Evolutionary conservation across 495 filamentous ascomycete species (phyloP).

Genomic region (Talaromyces proteolyticus): DNA sequence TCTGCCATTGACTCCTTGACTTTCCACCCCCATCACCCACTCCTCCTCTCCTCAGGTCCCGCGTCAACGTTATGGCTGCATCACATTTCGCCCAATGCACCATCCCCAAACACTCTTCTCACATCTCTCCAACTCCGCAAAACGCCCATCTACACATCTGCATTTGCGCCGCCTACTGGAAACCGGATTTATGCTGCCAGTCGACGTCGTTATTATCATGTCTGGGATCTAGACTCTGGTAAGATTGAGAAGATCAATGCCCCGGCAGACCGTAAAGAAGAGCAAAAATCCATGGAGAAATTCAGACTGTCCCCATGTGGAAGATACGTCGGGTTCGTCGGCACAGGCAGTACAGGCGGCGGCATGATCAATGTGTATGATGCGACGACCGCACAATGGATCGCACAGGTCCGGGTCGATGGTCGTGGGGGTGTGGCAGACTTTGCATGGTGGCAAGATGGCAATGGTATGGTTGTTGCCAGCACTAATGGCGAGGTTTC

Average conservation of each 20-base stretch:
- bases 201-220: conserved; percentile 85
- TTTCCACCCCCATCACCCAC: conserved; percentile 83
- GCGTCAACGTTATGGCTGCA: conserved; percentile 82
- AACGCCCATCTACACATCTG: conserved; percentile 74
- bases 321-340: conserved; percentile 73
- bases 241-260: conserved; percentile 80
- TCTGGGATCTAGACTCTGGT: conserved; percentile 82
- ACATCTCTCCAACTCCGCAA: conserved; percentile 81
- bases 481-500: conserved; percentile 87
- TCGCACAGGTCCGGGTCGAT: conserved; percentile 75
- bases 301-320: conserved; percentile 85
- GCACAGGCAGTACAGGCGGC: conserved; percentile 72
- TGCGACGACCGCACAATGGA: conserved; percentile 80
- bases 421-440: conserved; percentile 78
- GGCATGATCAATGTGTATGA: conserved; percentile 84
- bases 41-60: conserved; percentile 82
- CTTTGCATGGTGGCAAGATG: conserved; percentile 83
- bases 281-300: conserved; percentile 84
- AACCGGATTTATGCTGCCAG: conserved; percentile 73
- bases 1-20: conserved; percentile 66
- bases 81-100: conserved; percentile 72
- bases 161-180: conserved; percentile 53
- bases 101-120: conserved; percentile 75
- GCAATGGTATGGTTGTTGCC: conserved; percentile 69
- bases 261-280: conserved; percentile 56